Base-by-base conservation (phyloP, 495 filamentous ascomycete genomes). In the Letharia columbiana region DNA sequence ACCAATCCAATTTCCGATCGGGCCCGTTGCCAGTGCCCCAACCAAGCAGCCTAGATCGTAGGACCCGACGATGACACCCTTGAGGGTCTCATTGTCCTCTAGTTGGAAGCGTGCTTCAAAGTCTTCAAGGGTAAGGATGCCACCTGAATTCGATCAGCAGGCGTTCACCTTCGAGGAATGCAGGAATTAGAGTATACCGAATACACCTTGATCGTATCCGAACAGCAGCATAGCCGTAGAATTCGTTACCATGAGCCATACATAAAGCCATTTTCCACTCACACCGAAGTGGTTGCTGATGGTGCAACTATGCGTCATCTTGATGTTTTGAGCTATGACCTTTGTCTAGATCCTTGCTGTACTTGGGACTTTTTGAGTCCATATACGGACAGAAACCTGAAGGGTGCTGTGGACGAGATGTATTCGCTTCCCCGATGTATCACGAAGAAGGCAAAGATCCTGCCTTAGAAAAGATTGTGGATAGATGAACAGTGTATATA, bases 131-230 rank as follows among this genome's bases (percentile, higher is more conserved):
- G 42, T 63, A 18, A 63, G 45, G 18, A 63, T 63, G 37, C 61
- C 47, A 37, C 61, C 61, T 63, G 47, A 13, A 18, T 2, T 41
- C 12, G 15, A 44, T 61, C 60, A 61, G 40, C 31, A 31, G 13
- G 23, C 3, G 23, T 10, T 18, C 40, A 45, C 17, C 12, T 17
- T 5, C 8, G 13, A 23, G 17, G 10, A 12, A 9, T 37, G 45
- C 17, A 49, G 10, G 33, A 40, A 50, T 23, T 9, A 35, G n/a
- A 4, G 13, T 39, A 1, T 64, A 68, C 66, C 60, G 37, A 71
- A 71, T 4, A 66, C 63, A 49, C 69, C 66, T 57, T 71, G 69
- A 45, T 71, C 69, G 37, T 71, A 71, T n/a, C 69, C 69, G 56
- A 68, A 71, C 18, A 68, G 39, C 52, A 61, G 39, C 68, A 68